A percentile compares a stretch with the other conserved stretches of the same genome.
Evolutionary conservation across 2,329 filamentous ascomycete species (phyloP).

Genomic region (Fusarium beomiforme): DNA sequence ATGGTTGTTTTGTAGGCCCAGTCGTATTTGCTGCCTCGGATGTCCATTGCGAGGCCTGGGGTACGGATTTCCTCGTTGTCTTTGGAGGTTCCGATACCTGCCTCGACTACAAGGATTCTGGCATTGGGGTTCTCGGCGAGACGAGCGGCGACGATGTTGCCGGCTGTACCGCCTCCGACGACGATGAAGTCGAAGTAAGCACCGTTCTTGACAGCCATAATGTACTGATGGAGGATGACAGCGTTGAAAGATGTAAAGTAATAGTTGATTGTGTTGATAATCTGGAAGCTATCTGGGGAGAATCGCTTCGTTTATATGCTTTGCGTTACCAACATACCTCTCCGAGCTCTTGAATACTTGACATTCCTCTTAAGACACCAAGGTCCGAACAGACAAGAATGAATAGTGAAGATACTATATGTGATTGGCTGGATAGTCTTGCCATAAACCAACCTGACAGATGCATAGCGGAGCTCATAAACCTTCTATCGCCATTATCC

Average conservation of each 20-base stretch:
- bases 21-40: slow-evolving; percentile 65
- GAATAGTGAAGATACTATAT: no score
- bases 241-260: neutral
- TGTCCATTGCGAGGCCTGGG: slow-evolving; percentile 54
- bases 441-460: neutral
- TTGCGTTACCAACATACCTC: neutral
- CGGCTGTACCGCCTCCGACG: slow-evolving; percentile 45
- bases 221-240: neutral
- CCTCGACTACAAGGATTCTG: slow-evolving; percentile 58
- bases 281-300: neutral
- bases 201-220: neutral
- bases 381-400: neutral
- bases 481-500: neutral
- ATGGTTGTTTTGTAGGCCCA: slow-evolving; percentile 71
- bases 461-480: neutral
- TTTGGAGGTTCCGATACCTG: slow-evolving; percentile 46
- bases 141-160: slow-evolving; percentile 49
- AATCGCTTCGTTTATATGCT: neutral
- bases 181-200: neutral
- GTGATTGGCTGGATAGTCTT: neutral
- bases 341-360: neutral
- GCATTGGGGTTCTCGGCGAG: slow-evolving; percentile 52
- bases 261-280: neutral
- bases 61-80: neutral
- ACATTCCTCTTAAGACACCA: no score